These are phyloP conservation scores for Quercus cerris DNA, from an alignment of 306 rosid genomes.

Conservation along the genomic window DNA sequence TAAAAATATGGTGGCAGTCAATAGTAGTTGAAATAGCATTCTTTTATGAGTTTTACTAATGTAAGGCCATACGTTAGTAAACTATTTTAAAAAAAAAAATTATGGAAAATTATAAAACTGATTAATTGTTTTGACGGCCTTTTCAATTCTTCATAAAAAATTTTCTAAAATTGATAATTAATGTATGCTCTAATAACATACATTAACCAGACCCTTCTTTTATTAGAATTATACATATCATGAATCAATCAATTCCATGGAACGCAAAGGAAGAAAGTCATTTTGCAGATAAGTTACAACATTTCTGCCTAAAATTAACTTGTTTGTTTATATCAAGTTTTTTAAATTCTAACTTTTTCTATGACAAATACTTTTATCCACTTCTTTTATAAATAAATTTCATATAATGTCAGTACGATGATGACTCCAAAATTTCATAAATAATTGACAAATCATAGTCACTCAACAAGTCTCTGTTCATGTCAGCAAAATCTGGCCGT, in stretches of 20 bases:
- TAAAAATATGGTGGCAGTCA: not conserved
- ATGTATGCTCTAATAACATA: no score
- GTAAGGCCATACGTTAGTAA: rapidly evolving
- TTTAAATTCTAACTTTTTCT: no score
- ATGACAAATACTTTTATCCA: no score
- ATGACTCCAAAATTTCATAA: not conserved
- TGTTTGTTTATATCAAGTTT: no score
- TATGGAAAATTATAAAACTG: no score
- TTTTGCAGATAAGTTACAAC: no score
- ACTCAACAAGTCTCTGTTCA: not conserved
- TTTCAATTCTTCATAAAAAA: rapidly evolving
- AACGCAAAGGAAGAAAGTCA: no score
- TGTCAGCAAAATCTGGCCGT: not conserved
- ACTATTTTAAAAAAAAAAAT: no score
- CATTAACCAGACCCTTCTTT: rapidly evolving
- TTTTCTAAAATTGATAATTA: rapidly evolving
- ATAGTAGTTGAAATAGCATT: not conserved
- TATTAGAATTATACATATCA: no score
- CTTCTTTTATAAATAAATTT: not conserved
- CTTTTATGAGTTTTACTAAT: no score
- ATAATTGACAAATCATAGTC: not conserved
- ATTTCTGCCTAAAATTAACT: no score
- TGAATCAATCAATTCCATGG: no score
- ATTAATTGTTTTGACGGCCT: rapidly evolving
- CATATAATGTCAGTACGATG: not conserved